These are phyloP conservation scores for Xanthoconium purpureum DNA, from an alignment of 768 basidiomycete species.

Conservation along the genomic window DNA sequence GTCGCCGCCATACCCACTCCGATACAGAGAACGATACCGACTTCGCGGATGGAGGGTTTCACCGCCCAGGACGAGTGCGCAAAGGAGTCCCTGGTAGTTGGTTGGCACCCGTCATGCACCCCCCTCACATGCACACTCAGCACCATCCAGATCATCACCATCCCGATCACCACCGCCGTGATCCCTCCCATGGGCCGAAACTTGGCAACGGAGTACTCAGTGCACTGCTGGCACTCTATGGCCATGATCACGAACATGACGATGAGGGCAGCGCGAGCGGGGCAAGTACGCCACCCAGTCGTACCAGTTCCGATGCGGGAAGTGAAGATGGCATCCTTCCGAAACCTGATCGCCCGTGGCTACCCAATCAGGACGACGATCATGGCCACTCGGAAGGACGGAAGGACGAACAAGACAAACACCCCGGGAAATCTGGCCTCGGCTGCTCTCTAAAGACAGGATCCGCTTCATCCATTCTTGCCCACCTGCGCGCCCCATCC, in stretches of 20 bases:
- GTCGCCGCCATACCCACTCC: slow-evolving; percentile 5
- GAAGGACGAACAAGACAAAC: neutral
- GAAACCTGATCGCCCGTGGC: slow-evolving; percentile 22
- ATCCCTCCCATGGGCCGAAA: slow-evolving; percentile 7
- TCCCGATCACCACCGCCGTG: slow-evolving; percentile 3
- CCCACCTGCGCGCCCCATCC: slow-evolving; percentile 16
- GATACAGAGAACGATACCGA: slow-evolving; percentile 9
- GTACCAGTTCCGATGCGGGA: slow-evolving; percentile 18
- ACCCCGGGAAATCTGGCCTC: slow-evolving; percentile 5
- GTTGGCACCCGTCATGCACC: slow-evolving; percentile 8
- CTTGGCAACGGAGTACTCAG: slow-evolving; percentile 58
- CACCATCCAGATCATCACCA: neutral
- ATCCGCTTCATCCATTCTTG: slow-evolving; percentile 28
- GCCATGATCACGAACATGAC: slow-evolving; percentile 26
- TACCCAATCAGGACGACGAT: slow-evolving; percentile 7
- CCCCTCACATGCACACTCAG: slow-evolving; percentile 1
- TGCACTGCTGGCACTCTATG: slow-evolving; percentile 63
- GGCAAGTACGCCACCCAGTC: slow-evolving; percentile 20
- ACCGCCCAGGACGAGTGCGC: slow-evolving; percentile 9
- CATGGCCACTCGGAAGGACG: slow-evolving; percentile 1
- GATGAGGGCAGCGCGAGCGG: slow-evolving; percentile 28
- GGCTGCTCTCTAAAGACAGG: slow-evolving; percentile 18
- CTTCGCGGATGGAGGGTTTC: neutral
- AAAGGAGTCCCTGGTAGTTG: slow-evolving; percentile 19
- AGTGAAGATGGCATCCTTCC: slow-evolving; percentile 20